Conservation (phyloP, 495 filamentous ascomycete genomes). For the Pseudotulostoma volvatum region DNA sequence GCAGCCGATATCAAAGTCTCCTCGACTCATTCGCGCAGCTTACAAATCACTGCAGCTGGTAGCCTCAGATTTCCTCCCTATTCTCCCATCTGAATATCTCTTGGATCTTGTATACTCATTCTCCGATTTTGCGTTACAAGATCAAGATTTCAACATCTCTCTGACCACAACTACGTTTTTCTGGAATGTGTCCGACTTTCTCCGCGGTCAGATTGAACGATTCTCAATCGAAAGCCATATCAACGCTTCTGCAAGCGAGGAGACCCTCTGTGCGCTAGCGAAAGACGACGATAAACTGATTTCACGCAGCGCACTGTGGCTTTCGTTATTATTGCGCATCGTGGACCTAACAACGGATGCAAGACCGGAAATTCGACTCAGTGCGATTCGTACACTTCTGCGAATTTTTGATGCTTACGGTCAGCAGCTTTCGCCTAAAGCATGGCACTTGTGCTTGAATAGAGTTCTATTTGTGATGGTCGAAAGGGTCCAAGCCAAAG, state of each 20-base stretch:
- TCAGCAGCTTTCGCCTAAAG: constrained; percentile 56
- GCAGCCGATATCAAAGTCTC: constrained; percentile 39
- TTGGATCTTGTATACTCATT: constrained; percentile 76
- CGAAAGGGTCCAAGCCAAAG: constrained; percentile 22
- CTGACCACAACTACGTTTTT: constrained; percentile 88
- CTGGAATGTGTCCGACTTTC: constrained; percentile 84
- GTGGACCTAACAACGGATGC: constrained; percentile 60
- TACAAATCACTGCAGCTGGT: constrained; percentile 83
- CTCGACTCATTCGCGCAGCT: constrained; percentile 61
- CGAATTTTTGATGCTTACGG: constrained; percentile 86
- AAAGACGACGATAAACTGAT: constrained; percentile 20
- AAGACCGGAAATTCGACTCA: constrained; percentile 76
- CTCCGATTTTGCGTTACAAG: constrained; percentile 69
- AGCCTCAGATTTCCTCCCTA: constrained; percentile 79
- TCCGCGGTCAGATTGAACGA: constrained; percentile 34
- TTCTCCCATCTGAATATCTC: constrained; percentile 62
- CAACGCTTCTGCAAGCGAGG: constrained; percentile 24
- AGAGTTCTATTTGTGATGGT: constrained; percentile 66
- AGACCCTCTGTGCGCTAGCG: constrained; percentile 20
- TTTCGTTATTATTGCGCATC: constrained; percentile 64
- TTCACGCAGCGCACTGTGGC: constrained; percentile 54
- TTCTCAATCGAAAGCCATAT: constrained; percentile 30
- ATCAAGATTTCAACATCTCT: constrained; percentile 88
- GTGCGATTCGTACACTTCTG: constrained; percentile 77
- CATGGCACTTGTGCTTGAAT: constrained; percentile 73